These are phyloP conservation scores for Xylaria cubensis DNA, from an alignment of 495 filamentous ascomycete genomes.

Conservation along the genomic window DNA sequence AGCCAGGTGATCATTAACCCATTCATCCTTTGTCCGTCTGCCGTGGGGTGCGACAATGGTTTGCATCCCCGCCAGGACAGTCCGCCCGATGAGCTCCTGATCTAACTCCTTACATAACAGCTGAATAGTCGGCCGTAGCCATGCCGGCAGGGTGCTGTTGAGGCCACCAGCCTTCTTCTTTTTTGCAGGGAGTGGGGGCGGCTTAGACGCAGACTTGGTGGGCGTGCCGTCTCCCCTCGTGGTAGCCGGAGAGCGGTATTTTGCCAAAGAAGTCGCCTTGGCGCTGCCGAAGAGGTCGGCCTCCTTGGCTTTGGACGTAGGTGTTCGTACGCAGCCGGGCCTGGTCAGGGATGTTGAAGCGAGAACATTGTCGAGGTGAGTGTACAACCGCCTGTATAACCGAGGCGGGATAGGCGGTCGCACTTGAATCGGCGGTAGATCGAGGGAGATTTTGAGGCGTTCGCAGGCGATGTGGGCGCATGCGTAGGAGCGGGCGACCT, in stretches of 20 bases:
- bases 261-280: slow-evolving; percentile 47
- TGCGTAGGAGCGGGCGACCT: slow-evolving; percentile 83
- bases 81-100: slow-evolving; percentile 46
- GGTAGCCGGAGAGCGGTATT: slow-evolving; percentile 37
- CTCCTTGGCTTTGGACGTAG: slow-evolving; percentile 40
- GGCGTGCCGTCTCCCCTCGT: slow-evolving; percentile 30
- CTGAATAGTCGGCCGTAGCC: slow-evolving; percentile 71
- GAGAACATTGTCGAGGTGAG: slow-evolving; percentile 77
- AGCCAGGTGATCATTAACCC: slow-evolving; percentile 59
- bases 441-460: slow-evolving; percentile 79
- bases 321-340: slow-evolving; percentile 32
- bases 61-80: slow-evolving; percentile 52
- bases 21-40: slow-evolving; percentile 51
- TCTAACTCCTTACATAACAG: slow-evolving; percentile 60
- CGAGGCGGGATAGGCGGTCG: slow-evolving; percentile 83
- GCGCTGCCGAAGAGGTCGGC: slow-evolving; percentile 32
- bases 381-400: slow-evolving; percentile 84
- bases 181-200: slow-evolving; percentile 29
- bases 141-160: slow-evolving; percentile 60
- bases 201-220: slow-evolving; percentile 35
- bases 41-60: slow-evolving; percentile 48
- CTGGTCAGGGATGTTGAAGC: slow-evolving; percentile 39
- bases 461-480: slow-evolving; percentile 94
- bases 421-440: slow-evolving; percentile 81
- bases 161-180: slow-evolving; percentile 36